These are phyloP conservation scores for Phialophora macrospora DNA, from an alignment of 2,329 filamentous ascomycete genomes.

Conservation along the genomic window DNA sequence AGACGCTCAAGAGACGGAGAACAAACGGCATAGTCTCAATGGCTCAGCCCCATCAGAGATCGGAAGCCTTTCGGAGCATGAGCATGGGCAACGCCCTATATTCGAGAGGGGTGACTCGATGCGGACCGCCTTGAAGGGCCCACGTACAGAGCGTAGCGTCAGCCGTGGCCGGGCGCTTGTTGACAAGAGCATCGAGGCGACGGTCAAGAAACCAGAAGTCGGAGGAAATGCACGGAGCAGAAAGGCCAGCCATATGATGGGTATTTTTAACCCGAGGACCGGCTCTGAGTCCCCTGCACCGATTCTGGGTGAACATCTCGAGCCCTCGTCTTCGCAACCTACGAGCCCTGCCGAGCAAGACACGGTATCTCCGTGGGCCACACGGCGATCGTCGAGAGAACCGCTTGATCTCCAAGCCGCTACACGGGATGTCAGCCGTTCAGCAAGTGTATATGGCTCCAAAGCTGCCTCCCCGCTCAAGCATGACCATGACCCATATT, in stretches of 20 bases:
- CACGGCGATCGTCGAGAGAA: slow-evolving; percentile 20
- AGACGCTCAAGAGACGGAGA: slow-evolving; percentile 18
- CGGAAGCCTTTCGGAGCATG: slow-evolving; percentile 37
- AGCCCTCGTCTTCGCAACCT: slow-evolving; percentile 22
- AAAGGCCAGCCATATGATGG: slow-evolving; percentile 69
- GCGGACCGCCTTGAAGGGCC: slow-evolving; percentile 38
- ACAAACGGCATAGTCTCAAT: slow-evolving; percentile 19
- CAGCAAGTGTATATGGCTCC: slow-evolving; percentile 8
- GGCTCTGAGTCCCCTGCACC: slow-evolving; percentile 21
- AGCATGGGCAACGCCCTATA: slow-evolving; percentile 30
- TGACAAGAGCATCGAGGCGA: slow-evolving; percentile 68
- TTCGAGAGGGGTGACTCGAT: slow-evolving; percentile 39
- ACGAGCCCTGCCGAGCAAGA: slow-evolving; percentile 26
- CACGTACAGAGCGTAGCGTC: slow-evolving; percentile 45
- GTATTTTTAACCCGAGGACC: slow-evolving; percentile 59
- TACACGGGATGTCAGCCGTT: slow-evolving; percentile 9
- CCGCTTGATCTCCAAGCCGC: slow-evolving; percentile 6
- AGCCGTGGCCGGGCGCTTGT: slow-evolving; percentile 55
- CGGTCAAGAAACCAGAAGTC: slow-evolving; percentile 62
- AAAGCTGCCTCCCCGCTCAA: slow-evolving; percentile 18
- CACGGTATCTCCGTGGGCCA: slow-evolving; percentile 1
- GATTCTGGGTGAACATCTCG: slow-evolving; percentile 15
- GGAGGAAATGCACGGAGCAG: slow-evolving; percentile 62
- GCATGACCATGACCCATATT: slow-evolving; percentile 39
- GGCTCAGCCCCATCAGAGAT: slow-evolving; percentile 26